A percentile compares a stretch with the other conserved stretches of the same genome.
Evolutionary conservation across 805 yeast species (phyloP).

Genomic region (Zygotorulaspora danielsina): DNA sequence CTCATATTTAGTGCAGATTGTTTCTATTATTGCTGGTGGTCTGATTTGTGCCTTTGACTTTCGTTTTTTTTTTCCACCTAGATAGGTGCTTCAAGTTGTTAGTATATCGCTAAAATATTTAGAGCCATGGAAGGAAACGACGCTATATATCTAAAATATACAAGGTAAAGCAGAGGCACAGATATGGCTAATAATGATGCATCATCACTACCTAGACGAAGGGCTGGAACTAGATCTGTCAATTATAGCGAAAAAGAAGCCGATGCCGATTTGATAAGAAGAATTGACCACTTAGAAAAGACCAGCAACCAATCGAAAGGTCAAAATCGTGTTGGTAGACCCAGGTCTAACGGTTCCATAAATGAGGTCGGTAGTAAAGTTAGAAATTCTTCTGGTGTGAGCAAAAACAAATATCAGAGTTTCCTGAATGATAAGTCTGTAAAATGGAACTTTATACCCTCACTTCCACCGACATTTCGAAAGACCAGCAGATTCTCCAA

Average conservation of each 20-base stretch:
- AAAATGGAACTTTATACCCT: constrained; percentile 34
- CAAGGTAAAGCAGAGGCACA: no score
- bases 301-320: neutral
- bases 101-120: neutral
- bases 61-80: no score
- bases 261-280: constrained; percentile 25
- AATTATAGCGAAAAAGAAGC: constrained; percentile 30
- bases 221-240: constrained; percentile 23
- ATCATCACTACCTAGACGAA: constrained; percentile 11
- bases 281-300: constrained; percentile 21
- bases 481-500: constrained; percentile 36
- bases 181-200: constrained; percentile 8
- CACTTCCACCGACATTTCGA: constrained; percentile 31
- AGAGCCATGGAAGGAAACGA: neutral
- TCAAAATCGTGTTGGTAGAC: constrained; percentile 1
- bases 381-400: constrained; percentile 3
- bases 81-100: no score
- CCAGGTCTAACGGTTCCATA: constrained; percentile 3
- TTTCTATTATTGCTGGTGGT: neutral
- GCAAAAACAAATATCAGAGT: constrained; percentile 22
- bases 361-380: constrained; percentile 4
- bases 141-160: no score
- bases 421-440: constrained; percentile 23
- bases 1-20: constrained; percentile 5
- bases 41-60: no score